Evolutionary conservation across 805 yeast species (phyloP).

Genomic region (Helenozyma rhizophorensis): DNA sequence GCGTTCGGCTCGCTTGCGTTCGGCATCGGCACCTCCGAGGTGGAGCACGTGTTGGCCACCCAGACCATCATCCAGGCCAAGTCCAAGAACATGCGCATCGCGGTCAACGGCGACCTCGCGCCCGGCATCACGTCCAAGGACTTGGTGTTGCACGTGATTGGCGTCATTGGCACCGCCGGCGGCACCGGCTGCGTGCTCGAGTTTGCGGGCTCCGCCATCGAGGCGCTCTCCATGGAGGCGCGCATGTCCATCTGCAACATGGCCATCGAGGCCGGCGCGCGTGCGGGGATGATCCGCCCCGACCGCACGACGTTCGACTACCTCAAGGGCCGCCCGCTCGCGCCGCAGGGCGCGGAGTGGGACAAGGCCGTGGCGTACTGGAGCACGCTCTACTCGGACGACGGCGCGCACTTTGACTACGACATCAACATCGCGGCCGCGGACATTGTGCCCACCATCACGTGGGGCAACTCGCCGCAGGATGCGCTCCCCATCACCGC

Average conservation of each 20-base stretch:
- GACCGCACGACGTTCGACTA: conserved; percentile 86
- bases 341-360: conserved; percentile 94
- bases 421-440: conserved; percentile 76
- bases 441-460: conserved; percentile 91
- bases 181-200: conserved; percentile 98
- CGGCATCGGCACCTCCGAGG: conserved; percentile 99
- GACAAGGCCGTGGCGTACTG: conserved; percentile 90
- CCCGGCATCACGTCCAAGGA: conserved; percentile 97
- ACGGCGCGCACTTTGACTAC: conserved; percentile 83
- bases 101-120: conserved; percentile 75
- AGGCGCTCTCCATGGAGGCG: conserved; percentile 89
- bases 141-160: conserved; percentile 88
- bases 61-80: conserved; percentile 93
- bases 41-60: conserved; percentile 97
- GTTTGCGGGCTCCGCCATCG: conserved; percentile 94
- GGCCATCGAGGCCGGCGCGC: conserved; percentile 98
- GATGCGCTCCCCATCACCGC: conserved; percentile 96
- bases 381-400: conserved; percentile 83
- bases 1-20: conserved; percentile 97
- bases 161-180: conserved; percentile 98
- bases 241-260: conserved; percentile 99
- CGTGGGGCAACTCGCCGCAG: conserved; percentile 99
- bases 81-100: conserved; percentile 92
- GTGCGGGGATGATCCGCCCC: conserved; percentile 99
- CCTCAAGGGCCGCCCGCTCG: conserved; percentile 88